phyloP scores from a whole-genome alignment of 805 yeast species.

The Gaillardinia entomophila region DNA sequence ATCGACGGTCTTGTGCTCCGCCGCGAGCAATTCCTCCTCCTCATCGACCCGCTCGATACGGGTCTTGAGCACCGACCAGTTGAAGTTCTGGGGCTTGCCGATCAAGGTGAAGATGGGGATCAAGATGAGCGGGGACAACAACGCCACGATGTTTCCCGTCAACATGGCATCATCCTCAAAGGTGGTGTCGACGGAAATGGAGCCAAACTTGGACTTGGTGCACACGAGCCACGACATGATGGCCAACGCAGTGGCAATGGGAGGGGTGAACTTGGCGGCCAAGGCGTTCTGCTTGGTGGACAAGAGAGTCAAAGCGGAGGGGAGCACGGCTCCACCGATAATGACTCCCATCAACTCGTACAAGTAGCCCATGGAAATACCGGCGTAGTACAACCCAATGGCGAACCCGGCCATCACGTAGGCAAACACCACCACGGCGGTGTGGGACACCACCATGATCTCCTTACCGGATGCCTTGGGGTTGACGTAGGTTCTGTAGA shows the following conservation, averaged over 20 bases:
- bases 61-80: slow-evolving; percentile 57
- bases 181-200: slow-evolving; percentile 39
- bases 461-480: slow-evolving; percentile 73
- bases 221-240: slow-evolving; percentile 51
- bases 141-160: slow-evolving; percentile 80
- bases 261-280: slow-evolving; percentile 75
- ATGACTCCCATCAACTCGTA: slow-evolving; percentile 88
- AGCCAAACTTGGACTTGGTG: slow-evolving; percentile 29
- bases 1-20: slow-evolving; percentile 15
- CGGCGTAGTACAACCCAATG: slow-evolving; percentile 75
- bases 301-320: slow-evolving; percentile 60
- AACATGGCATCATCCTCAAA: slow-evolving; percentile 87
- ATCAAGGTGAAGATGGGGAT: slow-evolving; percentile 59
- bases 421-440: slow-evolving; percentile 52
- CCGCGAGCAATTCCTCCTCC: slow-evolving; percentile 53
- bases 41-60: slow-evolving; percentile 63
- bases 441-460: slow-evolving; percentile 65
- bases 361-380: slow-evolving; percentile 79
- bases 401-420: slow-evolving; percentile 76
- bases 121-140: slow-evolving; percentile 63
- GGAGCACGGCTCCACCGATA: slow-evolving; percentile 80
- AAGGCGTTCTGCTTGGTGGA: slow-evolving; percentile 59
- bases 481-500: slow-evolving; percentile 74
- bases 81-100: slow-evolving; percentile 68
- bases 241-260: slow-evolving; percentile 69